Evolutionary conservation across 202 grass and related monocot genomes (phyloP), one percentile per base, ranked within the genome.

Genomic region (Sporobolus alterniflorus): DNA sequence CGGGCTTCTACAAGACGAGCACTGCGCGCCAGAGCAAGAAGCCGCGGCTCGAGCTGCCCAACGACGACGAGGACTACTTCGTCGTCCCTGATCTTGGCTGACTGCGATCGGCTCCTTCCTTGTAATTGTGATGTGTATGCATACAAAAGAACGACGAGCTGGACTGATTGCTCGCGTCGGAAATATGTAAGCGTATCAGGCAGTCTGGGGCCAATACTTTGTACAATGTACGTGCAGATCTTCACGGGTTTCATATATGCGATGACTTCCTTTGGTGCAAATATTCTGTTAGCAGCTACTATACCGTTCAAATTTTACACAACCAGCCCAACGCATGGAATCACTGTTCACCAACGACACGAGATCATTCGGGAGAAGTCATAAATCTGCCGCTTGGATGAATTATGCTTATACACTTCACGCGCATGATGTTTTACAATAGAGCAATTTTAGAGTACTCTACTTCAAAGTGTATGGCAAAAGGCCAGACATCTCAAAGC

Each of bases 71-170:
- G 9, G 93, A 94, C 79, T 97, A 83, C 87, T 84, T 94, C 40
- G 60, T 94, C 39, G 94, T 97, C 25, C 94, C 94, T 44, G 94
- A 97, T 90, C 92, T 97, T 9, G 94, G 94, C 68, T 94, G 76
- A 90, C 14, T 18, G 73, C 8, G 26, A 64, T 30, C 1, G 0
- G 50, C 20, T n/a, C n/a, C 10, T 24, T 22, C 0, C 6, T 1
- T 22, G 51, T 51, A 4, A 6, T 59, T 74, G 46, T 57, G 62
- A 67, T 33, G 20, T 26, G 64, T 54, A n/a, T 29, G 51, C 69
- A 63, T 43, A 52, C 62, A 80, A 81, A 81, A 21, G 50, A 14
- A 1, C 16, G 39, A 4, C 28, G 50, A 70, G 85, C 48, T 48
- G 51, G 56, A 31, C 30, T 61, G 73, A 7, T 29, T 18, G 29